A percentile compares a stretch with the other conserved stretches of the same genome.
Conservation (phyloP, 768 basidiomycete genomes). For the Psilocybe subaeruginosa region DNA sequence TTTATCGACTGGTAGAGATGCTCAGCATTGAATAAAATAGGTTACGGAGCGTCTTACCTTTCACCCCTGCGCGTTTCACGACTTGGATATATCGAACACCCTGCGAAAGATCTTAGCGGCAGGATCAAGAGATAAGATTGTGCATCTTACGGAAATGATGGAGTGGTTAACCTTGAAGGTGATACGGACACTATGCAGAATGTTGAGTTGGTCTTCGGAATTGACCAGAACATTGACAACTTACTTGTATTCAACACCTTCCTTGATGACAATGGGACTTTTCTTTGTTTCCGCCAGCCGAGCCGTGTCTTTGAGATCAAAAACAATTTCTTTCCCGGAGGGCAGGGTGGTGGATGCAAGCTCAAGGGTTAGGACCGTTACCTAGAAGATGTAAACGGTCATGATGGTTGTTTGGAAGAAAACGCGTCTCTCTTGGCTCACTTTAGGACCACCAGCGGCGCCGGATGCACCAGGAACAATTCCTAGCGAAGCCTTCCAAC, state of each 20-base stretch:
- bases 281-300: slow-evolving; percentile 64
- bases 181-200: slow-evolving; percentile 65
- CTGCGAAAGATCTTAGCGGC: slow-evolving; percentile 33
- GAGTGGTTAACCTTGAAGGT: slow-evolving; percentile 88
- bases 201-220: background rate
- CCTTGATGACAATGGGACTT: slow-evolving; percentile 78
- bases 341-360: slow-evolving; percentile 77
- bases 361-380: slow-evolving; percentile 76
- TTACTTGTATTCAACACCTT: slow-evolving; percentile 89
- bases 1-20: slow-evolving; percentile 72
- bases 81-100: slow-evolving; percentile 88
- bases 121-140: slow-evolving; percentile 16
- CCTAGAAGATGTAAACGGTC: slow-evolving; percentile 37
- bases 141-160: slow-evolving; percentile 71
- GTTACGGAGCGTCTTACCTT: slow-evolving; percentile 45
- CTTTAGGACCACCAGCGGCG: slow-evolving; percentile 66
- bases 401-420: slow-evolving; percentile 18
- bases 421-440: slow-evolving; percentile 24
- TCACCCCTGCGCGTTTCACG: slow-evolving; percentile 79
- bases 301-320: slow-evolving; percentile 64
- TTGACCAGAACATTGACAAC: slow-evolving; percentile 18
- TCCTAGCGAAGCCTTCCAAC: slow-evolving; percentile 96
- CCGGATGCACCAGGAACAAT: slow-evolving; percentile 57
- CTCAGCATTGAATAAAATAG: background rate
- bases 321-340: slow-evolving; percentile 57